Conservation (phyloP, 345 rosid species). For the Corchorus capsularis region DNA sequence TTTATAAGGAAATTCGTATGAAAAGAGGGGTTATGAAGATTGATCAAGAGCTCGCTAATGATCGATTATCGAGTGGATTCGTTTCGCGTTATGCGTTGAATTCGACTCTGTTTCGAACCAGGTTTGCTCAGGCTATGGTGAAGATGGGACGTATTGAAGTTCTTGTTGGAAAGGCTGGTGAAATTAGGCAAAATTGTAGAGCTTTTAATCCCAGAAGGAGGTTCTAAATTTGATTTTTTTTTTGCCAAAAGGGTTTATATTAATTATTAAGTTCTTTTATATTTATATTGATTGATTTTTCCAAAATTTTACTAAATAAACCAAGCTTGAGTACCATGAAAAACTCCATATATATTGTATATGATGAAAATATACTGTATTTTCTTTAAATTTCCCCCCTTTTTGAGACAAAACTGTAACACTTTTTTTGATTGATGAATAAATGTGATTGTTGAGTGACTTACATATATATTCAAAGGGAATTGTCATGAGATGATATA, state of each 20-base stretch:
- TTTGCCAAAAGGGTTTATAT: not conserved
- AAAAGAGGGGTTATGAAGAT: slow-evolving; percentile 59
- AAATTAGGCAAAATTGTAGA: slow-evolving; percentile 64
- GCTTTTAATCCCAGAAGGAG: slow-evolving; percentile 34
- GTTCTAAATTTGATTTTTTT: not conserved
- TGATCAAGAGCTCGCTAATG: slow-evolving; percentile 61
- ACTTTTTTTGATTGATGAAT: not conserved
- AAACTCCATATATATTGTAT: not conserved
- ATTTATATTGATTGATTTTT: not conserved
- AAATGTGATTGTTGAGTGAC: not conserved
- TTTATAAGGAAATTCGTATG: slow-evolving; percentile 40
- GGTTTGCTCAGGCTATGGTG: slow-evolving; percentile 63
- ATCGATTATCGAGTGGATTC: slow-evolving; percentile 39
- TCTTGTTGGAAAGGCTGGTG: slow-evolving; percentile 59
- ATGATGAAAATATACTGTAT: not conserved
- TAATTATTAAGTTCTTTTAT: not conserved
- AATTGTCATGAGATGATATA: no score
- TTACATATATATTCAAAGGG: no score
- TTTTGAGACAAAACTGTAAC: not conserved
- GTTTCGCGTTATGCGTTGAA: slow-evolving; percentile 47
- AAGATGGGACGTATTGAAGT: slow-evolving; percentile 54
- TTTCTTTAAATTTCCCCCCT: not conserved
- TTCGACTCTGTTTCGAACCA: slow-evolving; percentile 30
- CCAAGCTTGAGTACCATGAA: not conserved
- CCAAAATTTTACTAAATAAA: not conserved